Evolutionary conservation across 1,139 yeast genomes (phyloP).

Genomic region (Kodamaea sp.): DNA sequence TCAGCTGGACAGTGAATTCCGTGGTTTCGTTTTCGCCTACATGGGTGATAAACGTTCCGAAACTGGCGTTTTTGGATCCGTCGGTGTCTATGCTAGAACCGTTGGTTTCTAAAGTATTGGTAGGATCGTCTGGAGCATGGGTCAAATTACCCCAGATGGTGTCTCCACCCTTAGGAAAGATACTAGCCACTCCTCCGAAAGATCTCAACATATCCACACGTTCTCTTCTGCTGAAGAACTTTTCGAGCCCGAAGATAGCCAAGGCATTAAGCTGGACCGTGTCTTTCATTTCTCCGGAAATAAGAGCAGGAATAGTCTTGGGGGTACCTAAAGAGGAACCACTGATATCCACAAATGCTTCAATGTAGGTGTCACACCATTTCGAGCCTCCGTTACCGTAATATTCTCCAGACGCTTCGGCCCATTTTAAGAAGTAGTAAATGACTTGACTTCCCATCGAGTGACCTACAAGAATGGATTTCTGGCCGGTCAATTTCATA

Average conservation of each 20-base stretch:
- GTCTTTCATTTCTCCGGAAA: conserved; percentile 97
- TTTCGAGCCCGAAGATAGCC: conserved; percentile 93
- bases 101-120: conserved; percentile 31
- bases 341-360: conserved; percentile 79
- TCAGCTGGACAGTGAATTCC: conserved; percentile 58
- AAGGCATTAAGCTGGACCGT: conserved; percentile 90
- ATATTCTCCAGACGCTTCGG: conserved; percentile 74
- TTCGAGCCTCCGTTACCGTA: conserved; percentile 85
- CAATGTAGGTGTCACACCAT: conserved; percentile 87
- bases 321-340: conserved; percentile 94
- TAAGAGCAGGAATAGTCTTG: conserved; percentile 83
- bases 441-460: conserved; percentile 96
- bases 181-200: conserved; percentile 92
- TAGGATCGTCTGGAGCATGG: conserved; percentile 62
- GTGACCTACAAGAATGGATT: conserved; percentile 81
- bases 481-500: conserved; percentile 56
- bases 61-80: conserved; percentile 46
- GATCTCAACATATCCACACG: conserved; percentile 81
- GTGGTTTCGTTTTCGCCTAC: conserved; percentile 16
- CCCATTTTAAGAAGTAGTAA: conserved; percentile 93
- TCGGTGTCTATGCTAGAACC: conserved; percentile 23
- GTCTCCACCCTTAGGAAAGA: conserved; percentile 95
- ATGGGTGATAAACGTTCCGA: conserved; percentile 72
- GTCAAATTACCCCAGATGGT: conserved; percentile 77
- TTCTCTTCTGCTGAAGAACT: conserved; percentile 87